A percentile compares a stretch with the other conserved stretches of the same genome.
Evolutionary conservation across 2,329 filamentous ascomycete genomes (phyloP).

Genomic region (Zymoseptoria ardabiliae): DNA sequence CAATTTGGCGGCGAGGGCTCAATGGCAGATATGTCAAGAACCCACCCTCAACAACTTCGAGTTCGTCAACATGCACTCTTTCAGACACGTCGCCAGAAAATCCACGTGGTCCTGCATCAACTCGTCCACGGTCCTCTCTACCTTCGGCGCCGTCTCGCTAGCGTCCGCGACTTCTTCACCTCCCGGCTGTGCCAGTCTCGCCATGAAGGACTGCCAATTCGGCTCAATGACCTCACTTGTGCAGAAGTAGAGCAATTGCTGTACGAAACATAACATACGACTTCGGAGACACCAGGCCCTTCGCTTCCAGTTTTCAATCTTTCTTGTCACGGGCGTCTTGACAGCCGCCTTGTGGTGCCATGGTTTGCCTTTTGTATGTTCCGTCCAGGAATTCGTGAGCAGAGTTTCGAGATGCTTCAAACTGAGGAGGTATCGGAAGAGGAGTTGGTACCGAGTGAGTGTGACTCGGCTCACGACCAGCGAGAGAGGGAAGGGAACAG

Average conservation of each 20-base stretch:
- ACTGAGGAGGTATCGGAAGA: conserved; percentile 89
- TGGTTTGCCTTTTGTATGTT: conserved; percentile 69
- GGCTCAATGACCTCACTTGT: conserved; percentile 96
- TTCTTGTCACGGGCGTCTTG: conserved; percentile 48
- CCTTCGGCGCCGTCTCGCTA: conserved; percentile 33
- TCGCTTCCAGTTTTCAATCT: conserved; percentile 86
- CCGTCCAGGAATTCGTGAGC: conserved; percentile 81
- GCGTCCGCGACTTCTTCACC: conserved; percentile 32
- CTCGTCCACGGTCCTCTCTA: conserved; percentile 79
- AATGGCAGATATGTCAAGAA: conserved; percentile 6
- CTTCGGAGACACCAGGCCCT: conserved; percentile 85
- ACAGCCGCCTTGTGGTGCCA: conserved; percentile 64
- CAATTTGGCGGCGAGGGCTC: neutral
- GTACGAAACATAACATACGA: conserved; percentile 93
- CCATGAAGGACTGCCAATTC: conserved; percentile 92
- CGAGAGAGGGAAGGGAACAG: conserved; percentile 88
- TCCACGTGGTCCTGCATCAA: conserved; percentile 99
- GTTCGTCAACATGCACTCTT: conserved; percentile 98
- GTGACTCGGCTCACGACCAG: conserved; percentile 94
- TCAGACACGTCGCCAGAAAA: conserved; percentile 93
- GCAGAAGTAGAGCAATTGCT: conserved; percentile 94
- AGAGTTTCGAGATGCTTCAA: conserved; percentile 83
- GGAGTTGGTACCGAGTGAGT: conserved; percentile 89
- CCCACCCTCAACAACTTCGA: conserved; percentile 82
- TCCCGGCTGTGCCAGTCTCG: conserved; percentile 58